These are phyloP conservation scores for Aspergillus hortae DNA, from an alignment of 2,329 filamentous ascomycete genomes.

Conservation along the genomic window DNA sequence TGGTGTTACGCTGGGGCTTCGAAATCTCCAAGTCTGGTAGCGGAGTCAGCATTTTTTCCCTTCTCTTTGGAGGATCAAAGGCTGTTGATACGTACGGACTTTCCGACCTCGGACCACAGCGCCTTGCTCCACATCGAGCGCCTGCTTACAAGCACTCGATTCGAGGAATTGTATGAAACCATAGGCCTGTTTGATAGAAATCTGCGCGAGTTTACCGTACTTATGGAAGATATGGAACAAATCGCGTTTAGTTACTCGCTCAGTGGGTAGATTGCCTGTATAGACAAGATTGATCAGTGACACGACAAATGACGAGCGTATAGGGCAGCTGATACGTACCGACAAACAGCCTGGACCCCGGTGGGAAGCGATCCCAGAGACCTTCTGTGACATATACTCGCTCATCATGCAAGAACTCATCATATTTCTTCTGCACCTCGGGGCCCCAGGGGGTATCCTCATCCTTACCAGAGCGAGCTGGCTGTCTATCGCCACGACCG, in stretches of 20 bases:
- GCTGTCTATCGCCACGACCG: conserved; percentile 24
- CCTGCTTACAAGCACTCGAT: conserved; percentile 66
- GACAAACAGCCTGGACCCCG: conserved; percentile 48
- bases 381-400: conserved; percentile 51
- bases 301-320: background rate
- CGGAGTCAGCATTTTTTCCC: conserved; percentile 15
- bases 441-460: conserved; percentile 48
- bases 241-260: conserved; percentile 89
- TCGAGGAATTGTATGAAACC: conserved; percentile 94
- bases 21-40: conserved; percentile 55
- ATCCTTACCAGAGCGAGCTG: conserved; percentile 25
- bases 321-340: conserved; percentile 31
- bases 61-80: background rate
- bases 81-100: conserved; percentile 66
- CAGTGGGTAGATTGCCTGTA: conserved; percentile 82
- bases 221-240: conserved; percentile 86
- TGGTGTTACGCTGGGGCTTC: conserved; percentile 77
- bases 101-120: conserved; percentile 80
- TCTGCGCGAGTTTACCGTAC: conserved; percentile 84
- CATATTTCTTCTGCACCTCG: conserved; percentile 48
- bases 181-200: conserved; percentile 94
- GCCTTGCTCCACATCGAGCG: conserved; percentile 75
- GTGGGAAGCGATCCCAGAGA: conserved; percentile 50
- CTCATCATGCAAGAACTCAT: conserved; percentile 50
- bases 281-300: background rate